phyloP scores from a whole-genome alignment of 768 basidiomycete species.

The Neoboletus subvelutipes region DNA sequence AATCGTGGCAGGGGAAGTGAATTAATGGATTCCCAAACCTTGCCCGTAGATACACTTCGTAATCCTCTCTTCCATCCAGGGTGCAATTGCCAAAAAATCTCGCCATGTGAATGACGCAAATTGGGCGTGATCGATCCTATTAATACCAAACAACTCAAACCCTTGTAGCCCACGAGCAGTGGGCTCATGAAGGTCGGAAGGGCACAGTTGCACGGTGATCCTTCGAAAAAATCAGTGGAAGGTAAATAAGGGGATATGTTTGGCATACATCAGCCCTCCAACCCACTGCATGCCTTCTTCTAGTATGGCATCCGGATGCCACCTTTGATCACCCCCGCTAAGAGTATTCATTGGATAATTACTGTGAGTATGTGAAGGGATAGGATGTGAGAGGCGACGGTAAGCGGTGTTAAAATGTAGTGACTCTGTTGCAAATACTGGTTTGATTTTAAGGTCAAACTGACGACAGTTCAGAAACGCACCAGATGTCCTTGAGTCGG shows the following conservation, averaged over 20 bases:
- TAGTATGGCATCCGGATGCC: slow-evolving; percentile 53
- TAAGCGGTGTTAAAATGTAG: slow-evolving; percentile 28
- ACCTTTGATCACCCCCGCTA: slow-evolving; percentile 65
- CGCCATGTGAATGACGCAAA: slow-evolving; percentile 71
- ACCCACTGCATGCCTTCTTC: slow-evolving; percentile 71
- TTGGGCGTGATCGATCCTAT: slow-evolving; percentile 51
- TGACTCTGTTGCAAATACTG: not conserved
- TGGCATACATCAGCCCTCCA: slow-evolving; percentile 62
- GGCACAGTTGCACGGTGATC: slow-evolving; percentile 60
- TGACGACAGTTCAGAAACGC: not conserved
- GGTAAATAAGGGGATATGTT: not conserved
- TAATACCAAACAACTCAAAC: slow-evolving; percentile 45
- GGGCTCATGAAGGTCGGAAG: slow-evolving; percentile 41
- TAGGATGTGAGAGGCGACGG: slow-evolving; percentile 51
- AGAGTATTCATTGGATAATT: slow-evolving; percentile 76
- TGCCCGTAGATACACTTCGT: slow-evolving; percentile 66
- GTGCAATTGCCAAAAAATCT: slow-evolving; percentile 71
- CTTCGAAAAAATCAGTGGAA: slow-evolving; percentile 35
- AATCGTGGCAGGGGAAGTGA: not conserved
- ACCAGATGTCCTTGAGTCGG: slow-evolving; percentile 7
- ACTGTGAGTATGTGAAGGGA: slow-evolving; percentile 51
- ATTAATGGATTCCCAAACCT: slow-evolving; percentile 57
- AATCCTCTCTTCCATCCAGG: slow-evolving; percentile 72
- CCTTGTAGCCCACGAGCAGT: slow-evolving; percentile 44
- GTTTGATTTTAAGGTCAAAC: not conserved